A percentile compares a stretch with the other conserved stretches of the same genome.
phyloP scores from a whole-genome alignment of 768 basidiomycete species.

The Amanita jacksonii region DNA sequence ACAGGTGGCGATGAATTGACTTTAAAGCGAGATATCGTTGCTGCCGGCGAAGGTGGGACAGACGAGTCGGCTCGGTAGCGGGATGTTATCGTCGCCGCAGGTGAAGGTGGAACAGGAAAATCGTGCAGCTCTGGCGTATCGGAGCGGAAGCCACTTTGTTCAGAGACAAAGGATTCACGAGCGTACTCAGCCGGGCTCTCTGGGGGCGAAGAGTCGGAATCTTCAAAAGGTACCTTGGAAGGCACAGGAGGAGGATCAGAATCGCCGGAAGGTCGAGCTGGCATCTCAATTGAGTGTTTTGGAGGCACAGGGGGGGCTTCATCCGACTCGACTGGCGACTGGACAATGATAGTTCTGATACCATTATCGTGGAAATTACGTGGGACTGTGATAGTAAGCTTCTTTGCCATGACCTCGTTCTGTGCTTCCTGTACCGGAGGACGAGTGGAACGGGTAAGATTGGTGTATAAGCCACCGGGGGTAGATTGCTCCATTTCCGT shows the following conservation, averaged over 20 bases:
- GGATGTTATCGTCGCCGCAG: conserved; percentile 19
- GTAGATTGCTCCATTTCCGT: conserved; percentile 10
- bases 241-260: conserved; percentile 18
- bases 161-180: neutral
- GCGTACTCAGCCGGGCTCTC: conserved; percentile 4
- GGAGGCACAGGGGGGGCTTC: conserved; percentile 1
- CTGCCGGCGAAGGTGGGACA: no score
- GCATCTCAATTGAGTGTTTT: neutral
- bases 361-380: conserved; percentile 21
- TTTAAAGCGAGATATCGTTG: no score
- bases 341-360: neutral
- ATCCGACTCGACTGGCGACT: conserved; percentile 11
- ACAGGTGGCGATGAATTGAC: conserved; percentile 41
- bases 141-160: neutral
- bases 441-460: conserved; percentile 58
- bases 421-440: conserved; percentile 70
- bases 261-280: conserved; percentile 12
- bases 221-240: conserved; percentile 15
- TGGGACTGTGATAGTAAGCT: conserved; percentile 35
- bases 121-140: conserved; percentile 19
- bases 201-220: conserved; percentile 20
- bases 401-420: conserved; percentile 60
- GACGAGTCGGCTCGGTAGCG: conserved; percentile 40
- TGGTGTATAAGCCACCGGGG: conserved; percentile 46
- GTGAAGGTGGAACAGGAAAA: conserved; percentile 31